Base-by-base conservation (phyloP, 768 basidiomycete genomes). In the Lactifluus hygrophoroides region DNA sequence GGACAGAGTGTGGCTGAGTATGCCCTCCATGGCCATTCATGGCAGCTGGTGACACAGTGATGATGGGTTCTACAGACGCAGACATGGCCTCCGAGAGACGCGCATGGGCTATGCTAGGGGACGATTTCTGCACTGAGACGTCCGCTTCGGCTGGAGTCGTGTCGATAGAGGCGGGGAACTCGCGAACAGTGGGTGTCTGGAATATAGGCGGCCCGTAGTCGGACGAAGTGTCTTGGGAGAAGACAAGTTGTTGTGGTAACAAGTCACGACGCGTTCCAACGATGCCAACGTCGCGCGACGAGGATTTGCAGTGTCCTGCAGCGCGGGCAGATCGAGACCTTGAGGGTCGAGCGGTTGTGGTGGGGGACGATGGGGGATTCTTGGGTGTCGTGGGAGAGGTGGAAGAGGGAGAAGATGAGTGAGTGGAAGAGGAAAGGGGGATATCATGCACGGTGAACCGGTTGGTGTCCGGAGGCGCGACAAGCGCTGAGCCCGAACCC, bases 211-310 rank as follows among this genome's bases (percentile, higher is more conserved):
- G 72, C 57, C 68, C 67, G 64, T 63, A 68, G 51, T 60, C 30
- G 43, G 64, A 59, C 44, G 57, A 46, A n/a, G 59, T 28, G 44
- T 54, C 63, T 23, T 34, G 45, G 25, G 57, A 17, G 10, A 34
- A n/a, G 32, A 50, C 62, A 40, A 66, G 58, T 45, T 61, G 49
- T 51, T 67, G 67, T 43, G 67, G 66, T 25, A 67, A 60, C 25
- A 68, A 61, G 4, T 60, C 60, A 52, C 63, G 57, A 54, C 80
- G 62, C 52, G 62, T 77, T 51, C 81, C 80, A 54, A 83, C 75
- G 57, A 82, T 77, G 56, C 78, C 79, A 54, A 80, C 68, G 67
- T 80, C 76, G 32, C 78, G 72, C n/a, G 77, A 76, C 10, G 73
- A 68, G 6, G 62, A 50, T 66, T 77, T 78, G 50, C 76, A 69